Percentiles rank a stretch among this genome's conserved stretches.
phyloP scores from a whole-genome alignment of 306 rosid species.

The Glycine tomentella region DNA sequence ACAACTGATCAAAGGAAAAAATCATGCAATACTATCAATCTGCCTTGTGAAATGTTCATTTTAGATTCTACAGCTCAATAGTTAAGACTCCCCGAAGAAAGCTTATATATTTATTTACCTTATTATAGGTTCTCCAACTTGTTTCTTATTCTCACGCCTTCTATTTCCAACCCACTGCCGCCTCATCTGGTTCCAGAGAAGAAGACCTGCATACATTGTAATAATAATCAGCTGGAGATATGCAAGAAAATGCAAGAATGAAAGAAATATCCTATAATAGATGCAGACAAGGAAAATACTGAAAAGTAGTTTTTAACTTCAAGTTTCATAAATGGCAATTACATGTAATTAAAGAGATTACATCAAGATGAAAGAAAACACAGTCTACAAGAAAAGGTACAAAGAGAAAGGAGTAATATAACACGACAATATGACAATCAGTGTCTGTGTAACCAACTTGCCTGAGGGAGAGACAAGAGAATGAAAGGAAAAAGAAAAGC shows the following conservation, averaged over 20 bases:
- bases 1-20: conserved; percentile 19
- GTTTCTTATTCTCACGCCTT: conserved; percentile 45
- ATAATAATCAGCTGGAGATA: conserved; percentile 28
- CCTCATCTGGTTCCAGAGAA: conserved; percentile 83
- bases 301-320: conserved; percentile 21
- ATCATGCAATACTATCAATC: conserved; percentile 14
- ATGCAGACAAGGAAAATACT: background rate
- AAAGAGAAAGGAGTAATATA: conserved; percentile 1
- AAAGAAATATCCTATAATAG: background rate
- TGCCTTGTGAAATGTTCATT: conserved; percentile 23
- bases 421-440: conserved; percentile 8
- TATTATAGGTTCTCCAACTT: conserved; percentile 66
- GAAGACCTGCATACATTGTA: conserved; percentile 66
- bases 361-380: conserved; percentile 23
- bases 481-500: background rate
- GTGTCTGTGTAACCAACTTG: background rate
- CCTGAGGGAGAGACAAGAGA: conserved; percentile 8
- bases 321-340: conserved; percentile 16
- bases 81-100: conserved; percentile 16
- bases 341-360: background rate
- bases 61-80: background rate
- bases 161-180: conserved; percentile 75
- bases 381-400: conserved; percentile 7
- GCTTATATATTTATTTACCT: conserved; percentile 58
- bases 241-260: conserved; percentile 16